These are phyloP conservation scores for Williopsis jadinii DNA, from an alignment of 1,139 yeast genomes.

Conservation along the genomic window DNA sequence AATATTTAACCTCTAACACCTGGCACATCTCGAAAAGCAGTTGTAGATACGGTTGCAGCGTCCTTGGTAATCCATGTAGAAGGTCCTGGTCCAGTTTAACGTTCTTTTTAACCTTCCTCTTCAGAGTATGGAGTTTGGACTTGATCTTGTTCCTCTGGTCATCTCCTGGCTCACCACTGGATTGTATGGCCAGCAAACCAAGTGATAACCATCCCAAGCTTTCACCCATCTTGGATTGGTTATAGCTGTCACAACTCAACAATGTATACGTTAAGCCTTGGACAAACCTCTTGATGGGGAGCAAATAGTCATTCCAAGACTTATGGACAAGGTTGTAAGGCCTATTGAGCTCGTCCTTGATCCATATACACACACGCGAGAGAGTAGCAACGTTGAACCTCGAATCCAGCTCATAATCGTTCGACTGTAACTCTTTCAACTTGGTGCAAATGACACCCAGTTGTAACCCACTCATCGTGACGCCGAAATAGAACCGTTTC, in stretches of 20 bases:
- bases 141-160: conserved; percentile 12
- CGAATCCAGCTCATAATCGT: conserved; percentile 4
- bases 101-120: conserved; percentile 11
- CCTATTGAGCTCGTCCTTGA: conserved; percentile 9
- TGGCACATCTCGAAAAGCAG: conserved; percentile 13
- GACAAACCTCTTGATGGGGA: conserved; percentile 4
- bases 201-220: conserved; percentile 16
- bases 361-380: conserved; percentile 15
- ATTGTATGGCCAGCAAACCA: neutral
- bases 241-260: conserved; percentile 17
- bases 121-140: conserved; percentile 11
- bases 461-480: conserved; percentile 12
- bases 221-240: conserved; percentile 18
- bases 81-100: conserved; percentile 10
- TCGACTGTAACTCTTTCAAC: conserved; percentile 9
- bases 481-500: too few relatives aligned
- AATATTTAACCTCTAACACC: conserved; percentile 15
- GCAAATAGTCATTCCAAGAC: conserved; percentile 9
- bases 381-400: conserved; percentile 17
- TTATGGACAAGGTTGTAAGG: conserved; percentile 5
- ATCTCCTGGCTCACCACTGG: conserved; percentile 4
- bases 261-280: conserved; percentile 11
- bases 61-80: conserved; percentile 3
- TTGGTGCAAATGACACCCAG: conserved; percentile 11
- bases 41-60: conserved; percentile 6